Base-by-base conservation (phyloP, 1,284 basidiomycete species). In the Apiotrichum siamense region DNA sequence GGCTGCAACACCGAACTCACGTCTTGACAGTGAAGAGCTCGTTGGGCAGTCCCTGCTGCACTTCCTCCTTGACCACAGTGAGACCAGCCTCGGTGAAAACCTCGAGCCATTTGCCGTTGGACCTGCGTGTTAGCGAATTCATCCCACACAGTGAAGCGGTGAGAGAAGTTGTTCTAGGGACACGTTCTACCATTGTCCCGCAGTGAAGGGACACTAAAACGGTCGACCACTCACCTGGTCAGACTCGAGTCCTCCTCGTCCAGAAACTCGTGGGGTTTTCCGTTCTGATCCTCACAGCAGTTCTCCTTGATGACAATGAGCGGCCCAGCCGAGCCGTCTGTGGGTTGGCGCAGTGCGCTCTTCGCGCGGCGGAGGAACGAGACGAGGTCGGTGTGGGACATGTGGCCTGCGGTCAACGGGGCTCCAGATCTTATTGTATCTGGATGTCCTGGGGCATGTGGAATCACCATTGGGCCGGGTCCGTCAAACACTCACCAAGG, bases 241-340 rank as follows among this genome's bases (percentile, higher is more conserved):
- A 93, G 75, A 64, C 87, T 92, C 13, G 88, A 91, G 73, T 97
- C 93, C 54, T 85, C 77, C 54, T 85, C 81, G 63, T 96, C 92
- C 63, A 90, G 88, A 17, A 84, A 73, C n/a, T 80, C 78, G 21
- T 56, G 47, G 1, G 62, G 55, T 17, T 52, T 49, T 15, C 77
- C 76, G 0, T 83, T 76, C 0, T 79, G 82, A 42, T 81, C 81
- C 23, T 76, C 70, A 66, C 88, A 93, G n/a, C 86, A 64, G 69
- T 97, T 97, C 74, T 97, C 92, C 72, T 97, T 97, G 42, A 93
- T 83, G 21, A 96, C 77, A 50, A 96, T 87, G 13, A 57, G 9
- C 26, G 87, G 58, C 49, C 84, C 37, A 12, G 48, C 47, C 33
- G 44, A 52, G 27, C n/a, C 32, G 2, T 21, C 17, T 40, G n/a